Base-by-base conservation (phyloP, 768 basidiomycete genomes). In the Trametes sanguinea region DNA sequence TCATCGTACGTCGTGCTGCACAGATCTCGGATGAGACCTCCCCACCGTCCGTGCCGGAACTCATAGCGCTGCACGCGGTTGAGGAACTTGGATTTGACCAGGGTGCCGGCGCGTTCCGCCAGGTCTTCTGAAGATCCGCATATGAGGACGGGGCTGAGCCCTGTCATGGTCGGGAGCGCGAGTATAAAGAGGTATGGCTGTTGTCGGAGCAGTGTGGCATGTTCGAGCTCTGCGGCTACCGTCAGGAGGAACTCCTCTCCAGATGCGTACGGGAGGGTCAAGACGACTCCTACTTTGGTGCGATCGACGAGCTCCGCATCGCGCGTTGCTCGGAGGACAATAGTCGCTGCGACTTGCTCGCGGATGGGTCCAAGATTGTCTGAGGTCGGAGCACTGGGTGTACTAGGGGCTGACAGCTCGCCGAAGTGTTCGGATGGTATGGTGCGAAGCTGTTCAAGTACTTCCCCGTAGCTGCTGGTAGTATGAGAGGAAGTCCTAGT, bases 71-170 rank as follows among this genome's bases (percentile, higher is more conserved):
- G 70, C 32, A 90, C 73, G 11, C 88, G 80, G 3, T 85, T 85
- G n/a, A 88, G 75, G 69, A 92, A 88, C 70, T 91, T 91, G 39
- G 88, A 81, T 54, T 77, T 78, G 13, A 82, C 79, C 54, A 92
- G 83, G 7, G 89, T 79, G 29, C 84, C 79, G 0, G 89, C 88
- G 22, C 88, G 84, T 54, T 87, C 82, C n/a, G 90, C 80, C 52
- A 83, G 80, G 8, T 82, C 79, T 10, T 76, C 73, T 1, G 81
- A 79, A 6, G 87, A 83, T 8, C 84, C 84, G 51, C 80, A 81
- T 56, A 92, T 77, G 56, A 90, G 76, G 11, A 92, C 76, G 2
- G 78, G 71, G 4, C 55, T 66, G 71, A 14, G 81, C 67, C 14
- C 56, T 5, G 45, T 37, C 6, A 11, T 55, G 14, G 39, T 27